Evolutionary conservation across 2,329 filamentous ascomycete species (phyloP).

Genomic region (Diaporthe vexans): DNA sequence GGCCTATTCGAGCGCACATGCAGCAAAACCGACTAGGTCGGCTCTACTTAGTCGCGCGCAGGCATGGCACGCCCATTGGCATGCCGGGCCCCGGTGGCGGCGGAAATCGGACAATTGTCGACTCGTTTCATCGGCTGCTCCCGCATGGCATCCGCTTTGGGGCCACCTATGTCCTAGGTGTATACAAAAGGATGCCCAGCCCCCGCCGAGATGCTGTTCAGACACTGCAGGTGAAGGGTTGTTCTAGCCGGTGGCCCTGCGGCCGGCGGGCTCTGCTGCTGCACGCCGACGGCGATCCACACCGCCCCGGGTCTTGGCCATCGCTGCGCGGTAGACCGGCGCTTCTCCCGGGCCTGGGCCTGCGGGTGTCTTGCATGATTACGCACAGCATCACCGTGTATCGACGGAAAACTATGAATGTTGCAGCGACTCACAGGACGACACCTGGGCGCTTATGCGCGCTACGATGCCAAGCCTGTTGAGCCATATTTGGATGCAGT

Average conservation of each 20-base stretch:
- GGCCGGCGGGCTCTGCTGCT: conserved; percentile 11
- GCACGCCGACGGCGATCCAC: conserved; percentile 21
- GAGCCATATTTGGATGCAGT: conserved; percentile 1
- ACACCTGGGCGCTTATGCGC: conserved; percentile 20
- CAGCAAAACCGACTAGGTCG: background rate
- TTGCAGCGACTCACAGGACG: background rate
- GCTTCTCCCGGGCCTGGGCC: conserved; percentile 16
- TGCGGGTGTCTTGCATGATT: conserved; percentile 11
- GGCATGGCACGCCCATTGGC: background rate
- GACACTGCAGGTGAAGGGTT: background rate
- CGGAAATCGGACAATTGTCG: conserved; percentile 2
- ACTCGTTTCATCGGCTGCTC: conserved; percentile 25
- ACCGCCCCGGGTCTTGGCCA: conserved; percentile 28
- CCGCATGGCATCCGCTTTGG: background rate
- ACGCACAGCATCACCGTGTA: background rate
- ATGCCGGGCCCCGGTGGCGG: conserved; percentile 6
- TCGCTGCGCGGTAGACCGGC: conserved; percentile 13
- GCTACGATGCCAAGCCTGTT: background rate
- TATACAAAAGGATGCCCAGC: background rate
- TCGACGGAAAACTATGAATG: background rate
- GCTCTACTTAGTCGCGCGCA: background rate
- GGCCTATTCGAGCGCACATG: conserved; percentile 1
- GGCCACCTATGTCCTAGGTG: background rate
- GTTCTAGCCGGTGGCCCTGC: conserved; percentile 18
- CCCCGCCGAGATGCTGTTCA: conserved; percentile 1